A percentile compares a stretch with the other conserved stretches of the same genome.
Conservation (phyloP, 192 early-diverging fungal genomes). For the Linnemannia hyalina region DNA sequence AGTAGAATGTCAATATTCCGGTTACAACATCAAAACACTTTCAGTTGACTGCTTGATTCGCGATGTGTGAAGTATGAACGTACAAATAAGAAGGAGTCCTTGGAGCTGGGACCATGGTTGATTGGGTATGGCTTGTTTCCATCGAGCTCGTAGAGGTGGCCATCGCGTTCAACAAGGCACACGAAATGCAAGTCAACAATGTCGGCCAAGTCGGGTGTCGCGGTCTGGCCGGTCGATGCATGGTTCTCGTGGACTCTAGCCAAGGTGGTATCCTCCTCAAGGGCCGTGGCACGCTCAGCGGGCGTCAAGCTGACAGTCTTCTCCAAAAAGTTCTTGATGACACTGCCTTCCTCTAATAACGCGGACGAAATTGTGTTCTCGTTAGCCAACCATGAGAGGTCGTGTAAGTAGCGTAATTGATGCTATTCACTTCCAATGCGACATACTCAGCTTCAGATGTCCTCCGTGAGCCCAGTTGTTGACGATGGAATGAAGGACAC, state of each 20-base stretch:
- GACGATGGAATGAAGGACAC: constrained; percentile 87
- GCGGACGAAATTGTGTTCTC: neutral
- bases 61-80: neutral
- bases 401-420: neutral
- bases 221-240: constrained; percentile 77
- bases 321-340: constrained; percentile 76
- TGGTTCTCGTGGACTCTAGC: constrained; percentile 67
- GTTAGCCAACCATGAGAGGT: neutral
- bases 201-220: constrained; percentile 77
- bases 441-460: constrained; percentile 57
- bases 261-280: constrained; percentile 74
- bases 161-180: constrained; percentile 84
- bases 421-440: neutral
- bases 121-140: constrained; percentile 86
- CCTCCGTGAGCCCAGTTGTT: constrained; percentile 73
- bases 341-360: constrained; percentile 60
- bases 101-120: constrained; percentile 78
- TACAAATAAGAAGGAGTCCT: constrained; percentile 69
- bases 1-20: neutral
- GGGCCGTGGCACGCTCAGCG: constrained; percentile 76
- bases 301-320: constrained; percentile 73
- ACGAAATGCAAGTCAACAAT: constrained; percentile 89
- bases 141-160: constrained; percentile 90
- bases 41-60: too few relatives aligned
- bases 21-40: neutral